Percentiles rank a stretch among this genome's conserved stretches.
phyloP scores from a whole-genome alignment of 2,329 filamentous ascomycete genomes.

The Juglanconis sp. region DNA sequence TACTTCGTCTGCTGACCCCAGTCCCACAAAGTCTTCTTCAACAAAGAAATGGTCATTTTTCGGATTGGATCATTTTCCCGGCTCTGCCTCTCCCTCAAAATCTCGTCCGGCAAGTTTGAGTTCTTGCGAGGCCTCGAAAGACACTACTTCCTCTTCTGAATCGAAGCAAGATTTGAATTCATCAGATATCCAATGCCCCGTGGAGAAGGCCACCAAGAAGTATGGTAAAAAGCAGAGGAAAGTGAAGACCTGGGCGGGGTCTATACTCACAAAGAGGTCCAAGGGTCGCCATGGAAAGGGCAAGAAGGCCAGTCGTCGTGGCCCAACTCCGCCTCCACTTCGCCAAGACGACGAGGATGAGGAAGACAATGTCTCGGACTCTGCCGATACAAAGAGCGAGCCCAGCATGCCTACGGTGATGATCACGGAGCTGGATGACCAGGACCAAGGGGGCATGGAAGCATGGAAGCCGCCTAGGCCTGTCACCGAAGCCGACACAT shows the following conservation, averaged over 20 bases:
- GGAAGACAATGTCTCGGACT: conserved; percentile 26
- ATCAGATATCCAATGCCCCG: conserved; percentile 19
- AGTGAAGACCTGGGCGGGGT: conserved; percentile 70
- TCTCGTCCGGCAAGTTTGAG: conserved; percentile 45
- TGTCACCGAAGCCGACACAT: conserved; percentile 57
- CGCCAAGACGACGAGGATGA: conserved; percentile 28
- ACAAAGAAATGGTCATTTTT: conserved; percentile 63
- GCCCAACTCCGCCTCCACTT: conserved; percentile 45
- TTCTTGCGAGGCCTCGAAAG: conserved; percentile 39
- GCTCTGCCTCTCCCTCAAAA: conserved; percentile 44
- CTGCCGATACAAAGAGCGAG: conserved; percentile 26
- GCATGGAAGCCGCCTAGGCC: conserved; percentile 37
- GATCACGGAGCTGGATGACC: conserved; percentile 37
- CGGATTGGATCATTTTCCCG: conserved; percentile 53
- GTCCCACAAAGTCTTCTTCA: conserved; percentile 46
- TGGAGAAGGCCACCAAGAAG: conserved; percentile 27
- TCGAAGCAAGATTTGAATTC: conserved; percentile 18
- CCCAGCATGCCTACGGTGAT: conserved; percentile 36
- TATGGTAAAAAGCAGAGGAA: conserved; percentile 56
- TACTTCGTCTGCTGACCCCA: conserved; percentile 36
- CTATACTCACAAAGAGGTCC: conserved; percentile 61
- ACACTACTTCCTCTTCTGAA: conserved; percentile 18
- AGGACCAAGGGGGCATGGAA: conserved; percentile 23
- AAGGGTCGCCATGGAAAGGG: conserved; percentile 46
- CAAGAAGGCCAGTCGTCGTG: conserved; percentile 40